Evolutionary conservation across 2,329 filamentous ascomycete species (phyloP), one percentile per base, ranked within the genome.

Genomic region (Aspergillus sclerotialis): DNA sequence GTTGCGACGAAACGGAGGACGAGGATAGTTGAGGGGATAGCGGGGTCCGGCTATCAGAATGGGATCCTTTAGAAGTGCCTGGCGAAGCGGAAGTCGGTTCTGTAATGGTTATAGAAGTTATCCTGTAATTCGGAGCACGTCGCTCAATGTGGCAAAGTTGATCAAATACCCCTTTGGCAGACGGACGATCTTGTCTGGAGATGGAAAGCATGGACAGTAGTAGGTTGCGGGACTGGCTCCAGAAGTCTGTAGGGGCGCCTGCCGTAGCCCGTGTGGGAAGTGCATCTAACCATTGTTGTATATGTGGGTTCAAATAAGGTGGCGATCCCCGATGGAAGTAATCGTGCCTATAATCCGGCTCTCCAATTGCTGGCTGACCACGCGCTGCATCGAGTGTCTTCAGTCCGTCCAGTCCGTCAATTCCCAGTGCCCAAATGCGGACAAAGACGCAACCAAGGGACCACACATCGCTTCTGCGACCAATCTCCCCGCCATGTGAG

Each of bases 371-470:
- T 4, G 5, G 3, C 24, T 18, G 31, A 1, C 11, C 12, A 4
- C 41, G 33, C 7, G 4, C 28, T 1, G 23, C 5, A 16, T 46
- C 43, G 4, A 46, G 18, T 1, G 24, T 13, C 11, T 14, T 18
- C 24, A 46, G 23, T 10, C 26, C 35, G 3, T 30, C 9, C 3
- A 13, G 8, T 2, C 38, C 41, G 7, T 35, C 37, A 7, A 49
- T 24, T 2, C 35, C 43, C 9, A 41, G 37, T 3, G 44, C 39
- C 4, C 49, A 37, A 7, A 49, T 15, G 4, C 42, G 37, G 11
- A 38, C 37, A 14, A 50, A 15, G 21, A 50, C 48, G 23, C 47
- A 49, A 2, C 44, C 47, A 15, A 49, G 33, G 2, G 47, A 50
- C 47, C 46, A 50, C 11, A 50, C 31, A 25, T 50, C 47, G 12